Conservation (phyloP, 2,329 filamentous ascomycete species). For the Diaporthe ilicicola region DNA sequence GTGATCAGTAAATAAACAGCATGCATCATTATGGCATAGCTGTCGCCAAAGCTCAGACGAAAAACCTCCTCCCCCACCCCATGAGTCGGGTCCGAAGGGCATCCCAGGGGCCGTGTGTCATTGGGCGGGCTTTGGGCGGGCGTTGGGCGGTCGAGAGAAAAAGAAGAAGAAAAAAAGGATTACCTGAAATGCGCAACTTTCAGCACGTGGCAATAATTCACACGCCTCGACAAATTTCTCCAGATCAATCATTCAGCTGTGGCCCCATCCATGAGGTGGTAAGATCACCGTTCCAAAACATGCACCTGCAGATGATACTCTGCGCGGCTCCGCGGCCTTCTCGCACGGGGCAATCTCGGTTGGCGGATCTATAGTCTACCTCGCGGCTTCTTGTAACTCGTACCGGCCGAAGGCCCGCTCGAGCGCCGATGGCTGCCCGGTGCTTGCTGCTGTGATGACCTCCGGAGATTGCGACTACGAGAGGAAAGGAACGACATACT, state of each 20-base stretch:
- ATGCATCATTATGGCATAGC: neutral
- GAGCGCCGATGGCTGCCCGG: constrained; percentile 1
- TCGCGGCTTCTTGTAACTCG: neutral
- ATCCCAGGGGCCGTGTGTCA: neutral
- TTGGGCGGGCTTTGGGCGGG: neutral
- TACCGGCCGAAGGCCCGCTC: constrained; percentile 9
- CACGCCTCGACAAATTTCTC: neutral
- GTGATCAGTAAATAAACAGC: constrained; percentile 4
- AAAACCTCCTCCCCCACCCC: neutral
- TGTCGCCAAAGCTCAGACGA: neutral
- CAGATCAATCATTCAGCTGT: neutral
- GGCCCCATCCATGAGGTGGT: neutral
- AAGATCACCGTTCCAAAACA: constrained; percentile 2
- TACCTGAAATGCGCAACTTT: constrained; percentile 3
- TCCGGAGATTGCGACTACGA: neutral
- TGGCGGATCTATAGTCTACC: neutral
- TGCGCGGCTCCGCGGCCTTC: neutral
- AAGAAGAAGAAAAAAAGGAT: no score
- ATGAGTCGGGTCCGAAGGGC: constrained; percentile 9
- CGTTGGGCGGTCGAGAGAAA: neutral
- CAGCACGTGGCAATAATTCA: constrained; percentile 17
- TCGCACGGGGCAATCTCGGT: constrained; percentile 18
- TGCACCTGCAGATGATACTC: constrained; percentile 7
- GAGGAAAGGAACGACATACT: neutral
- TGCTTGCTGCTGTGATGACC: neutral